Evolutionary conservation across 495 filamentous ascomycete species (phyloP).

Genomic region (Hyaloscypha variabilis): DNA sequence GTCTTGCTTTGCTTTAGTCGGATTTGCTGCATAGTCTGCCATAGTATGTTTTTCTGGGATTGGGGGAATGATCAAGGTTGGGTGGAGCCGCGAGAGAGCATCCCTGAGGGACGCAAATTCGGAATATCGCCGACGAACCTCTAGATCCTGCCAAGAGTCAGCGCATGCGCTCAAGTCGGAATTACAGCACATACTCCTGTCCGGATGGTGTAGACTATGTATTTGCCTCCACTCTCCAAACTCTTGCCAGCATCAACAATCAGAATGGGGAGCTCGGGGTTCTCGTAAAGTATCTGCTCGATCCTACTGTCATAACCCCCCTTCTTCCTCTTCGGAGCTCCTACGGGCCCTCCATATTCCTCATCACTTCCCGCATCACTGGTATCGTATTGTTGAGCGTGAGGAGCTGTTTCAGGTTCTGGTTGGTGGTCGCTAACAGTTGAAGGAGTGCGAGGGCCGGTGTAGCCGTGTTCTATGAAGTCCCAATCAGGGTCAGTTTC

Average conservation of each 20-base stretch:
- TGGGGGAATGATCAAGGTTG: slow-evolving; percentile 91
- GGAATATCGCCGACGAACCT: slow-evolving; percentile 93
- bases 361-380: slow-evolving; percentile 61
- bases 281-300: slow-evolving; percentile 95
- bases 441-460: slow-evolving; percentile 29
- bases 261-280: slow-evolving; percentile 82
- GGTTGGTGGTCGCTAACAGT: slow-evolving; percentile 30
- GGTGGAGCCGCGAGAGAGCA: slow-evolving; percentile 86
- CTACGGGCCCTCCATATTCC: slow-evolving; percentile 46
- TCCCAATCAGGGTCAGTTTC: slow-evolving; percentile 49
- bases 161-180: neutral
- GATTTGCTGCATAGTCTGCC: slow-evolving; percentile 97
- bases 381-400: slow-evolving; percentile 40
- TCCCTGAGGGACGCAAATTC: slow-evolving; percentile 93
- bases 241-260: slow-evolving; percentile 97
- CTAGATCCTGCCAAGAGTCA: slow-evolving; percentile 68
- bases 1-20: slow-evolving; percentile 97
- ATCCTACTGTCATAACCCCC: slow-evolving; percentile 92
- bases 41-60: slow-evolving; percentile 99
- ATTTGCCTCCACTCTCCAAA: slow-evolving; percentile 81
- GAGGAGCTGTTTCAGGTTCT: slow-evolving; percentile 9
- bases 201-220: slow-evolving; percentile 94
- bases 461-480: slow-evolving; percentile 38
- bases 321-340: slow-evolving; percentile 66
- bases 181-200: slow-evolving; percentile 70